Conservation (phyloP, 176 grass and related monocot genomes). For the Ensete glaucum region DNA sequence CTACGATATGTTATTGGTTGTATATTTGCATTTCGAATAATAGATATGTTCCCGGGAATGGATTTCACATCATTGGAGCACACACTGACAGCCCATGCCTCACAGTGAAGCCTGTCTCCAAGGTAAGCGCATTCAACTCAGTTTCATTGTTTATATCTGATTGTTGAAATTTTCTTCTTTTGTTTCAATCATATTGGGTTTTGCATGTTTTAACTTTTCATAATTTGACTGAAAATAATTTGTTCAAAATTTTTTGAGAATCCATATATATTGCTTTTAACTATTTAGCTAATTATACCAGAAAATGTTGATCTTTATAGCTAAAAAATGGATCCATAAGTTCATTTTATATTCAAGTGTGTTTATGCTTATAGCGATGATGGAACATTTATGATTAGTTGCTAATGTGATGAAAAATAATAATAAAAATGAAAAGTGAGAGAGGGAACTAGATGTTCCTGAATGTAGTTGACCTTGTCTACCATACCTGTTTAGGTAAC, state of each 20-base stretch:
- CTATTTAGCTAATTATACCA: too few species aligned
- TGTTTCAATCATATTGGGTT: not conserved
- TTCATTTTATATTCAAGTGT: not conserved
- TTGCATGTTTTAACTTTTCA: too few species aligned
- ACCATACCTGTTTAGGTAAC: slow-evolving; percentile 37
- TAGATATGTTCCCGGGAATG: slow-evolving; percentile 82
- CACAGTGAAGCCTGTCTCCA: slow-evolving; percentile 83
- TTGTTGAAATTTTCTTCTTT: not conserved
- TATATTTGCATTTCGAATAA: slow-evolving; percentile 23
- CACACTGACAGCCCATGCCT: slow-evolving; percentile 96
- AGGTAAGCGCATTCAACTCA: slow-evolving; percentile 24
- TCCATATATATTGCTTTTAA: too few species aligned
- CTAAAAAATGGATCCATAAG: too few species aligned
- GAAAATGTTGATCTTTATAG: too few species aligned
- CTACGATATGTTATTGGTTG: not conserved
- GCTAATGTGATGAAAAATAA: not conserved
- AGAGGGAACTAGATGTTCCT: not conserved
- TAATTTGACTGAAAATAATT: too few species aligned
- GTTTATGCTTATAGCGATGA: not conserved
- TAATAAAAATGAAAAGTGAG: not conserved
- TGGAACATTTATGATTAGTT: not conserved
- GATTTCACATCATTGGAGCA: slow-evolving; percentile 77
- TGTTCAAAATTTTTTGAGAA: too few species aligned
- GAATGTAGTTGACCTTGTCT: not conserved
- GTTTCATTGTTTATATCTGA: not conserved